These are phyloP conservation scores for Drechmeria coniospora DNA, from an alignment of 2,329 filamentous ascomycete genomes.

Conservation along the genomic window DNA sequence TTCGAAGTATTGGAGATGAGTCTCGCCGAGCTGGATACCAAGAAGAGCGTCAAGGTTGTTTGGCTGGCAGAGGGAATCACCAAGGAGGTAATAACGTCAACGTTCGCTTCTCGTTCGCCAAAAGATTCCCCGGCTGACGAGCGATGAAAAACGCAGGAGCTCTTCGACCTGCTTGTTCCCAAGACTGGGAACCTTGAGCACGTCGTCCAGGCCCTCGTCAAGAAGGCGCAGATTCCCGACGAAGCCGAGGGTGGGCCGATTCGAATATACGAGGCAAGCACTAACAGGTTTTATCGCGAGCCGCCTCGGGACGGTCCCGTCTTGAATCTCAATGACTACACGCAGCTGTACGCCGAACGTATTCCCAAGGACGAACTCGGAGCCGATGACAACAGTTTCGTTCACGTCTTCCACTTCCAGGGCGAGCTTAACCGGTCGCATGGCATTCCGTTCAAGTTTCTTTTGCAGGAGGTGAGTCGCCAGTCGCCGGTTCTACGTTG, in stretches of 20 bases:
- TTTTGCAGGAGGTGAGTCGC: slow-evolving; percentile 64
- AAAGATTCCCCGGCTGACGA: slow-evolving; percentile 12
- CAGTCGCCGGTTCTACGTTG: too few relatives aligned
- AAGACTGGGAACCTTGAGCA: slow-evolving; percentile 74
- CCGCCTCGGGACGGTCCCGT: slow-evolving; percentile 56
- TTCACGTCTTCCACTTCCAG: slow-evolving; percentile 85
- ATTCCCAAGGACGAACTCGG: slow-evolving; percentile 60
- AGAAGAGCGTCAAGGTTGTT: slow-evolving; percentile 70
- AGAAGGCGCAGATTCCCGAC: slow-evolving; percentile 65
- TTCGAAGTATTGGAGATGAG: slow-evolving; percentile 94
- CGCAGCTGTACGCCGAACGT: slow-evolving; percentile 64
- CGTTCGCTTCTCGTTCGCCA: too few relatives aligned
- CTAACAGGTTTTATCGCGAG: slow-evolving; percentile 71
- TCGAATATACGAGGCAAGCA: slow-evolving; percentile 69
- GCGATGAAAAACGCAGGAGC: slow-evolving; percentile 45
- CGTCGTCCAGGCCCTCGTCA: slow-evolving; percentile 58
- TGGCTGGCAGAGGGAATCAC: slow-evolving; percentile 81
- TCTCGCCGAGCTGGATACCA: slow-evolving; percentile 80
- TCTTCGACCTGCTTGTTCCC: slow-evolving; percentile 68
- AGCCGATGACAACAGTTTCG: slow-evolving; percentile 39
- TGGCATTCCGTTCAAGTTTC: slow-evolving; percentile 81
- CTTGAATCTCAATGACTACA: slow-evolving; percentile 74
- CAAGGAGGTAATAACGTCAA: slow-evolving; percentile 86
- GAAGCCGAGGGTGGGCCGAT: slow-evolving; percentile 56
- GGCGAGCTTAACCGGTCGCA: slow-evolving; percentile 73